Conservation (phyloP, 805 yeast species). For the Teunomyces kruisii region DNA sequence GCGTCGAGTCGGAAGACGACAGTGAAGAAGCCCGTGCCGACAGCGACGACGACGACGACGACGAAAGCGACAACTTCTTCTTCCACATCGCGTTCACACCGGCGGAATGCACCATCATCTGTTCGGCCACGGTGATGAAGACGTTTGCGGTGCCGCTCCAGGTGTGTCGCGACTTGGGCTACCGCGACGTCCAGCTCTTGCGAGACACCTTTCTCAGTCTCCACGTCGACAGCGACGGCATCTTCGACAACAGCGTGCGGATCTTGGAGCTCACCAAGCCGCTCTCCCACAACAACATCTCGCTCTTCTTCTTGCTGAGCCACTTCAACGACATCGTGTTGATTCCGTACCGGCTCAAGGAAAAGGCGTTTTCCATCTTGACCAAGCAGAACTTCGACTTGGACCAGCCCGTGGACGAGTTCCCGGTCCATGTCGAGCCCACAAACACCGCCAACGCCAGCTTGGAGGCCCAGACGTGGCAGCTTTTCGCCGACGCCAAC, state of each 20-base stretch:
- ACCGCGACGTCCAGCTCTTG: conserved; percentile 38
- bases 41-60: conserved; percentile 11
- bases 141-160: conserved; percentile 42
- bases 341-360: conserved; percentile 48
- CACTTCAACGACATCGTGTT: conserved; percentile 65
- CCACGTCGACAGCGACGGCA: conserved; percentile 62
- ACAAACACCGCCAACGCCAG: neutral
- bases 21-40: neutral
- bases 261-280: conserved; percentile 60
- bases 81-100: conserved; percentile 65
- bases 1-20: no score
- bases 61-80: conserved; percentile 37
- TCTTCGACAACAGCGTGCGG: conserved; percentile 48
- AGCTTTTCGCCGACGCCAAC: conserved; percentile 30
- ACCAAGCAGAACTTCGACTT: conserved; percentile 44
- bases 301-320: conserved; percentile 60
- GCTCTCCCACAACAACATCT: conserved; percentile 53
- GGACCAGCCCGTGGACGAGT: conserved; percentile 20
- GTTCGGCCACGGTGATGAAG: conserved; percentile 40
- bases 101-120: conserved; percentile 60
- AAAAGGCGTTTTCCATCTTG: conserved; percentile 46
- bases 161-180: conserved; percentile 29
- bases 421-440: neutral
- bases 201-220: conserved; percentile 49
- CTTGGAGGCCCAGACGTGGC: conserved; percentile 36